Evolutionary conservation across 371 early-diverging fungal species (phyloP).

Genomic region (Mucor racemosus): DNA sequence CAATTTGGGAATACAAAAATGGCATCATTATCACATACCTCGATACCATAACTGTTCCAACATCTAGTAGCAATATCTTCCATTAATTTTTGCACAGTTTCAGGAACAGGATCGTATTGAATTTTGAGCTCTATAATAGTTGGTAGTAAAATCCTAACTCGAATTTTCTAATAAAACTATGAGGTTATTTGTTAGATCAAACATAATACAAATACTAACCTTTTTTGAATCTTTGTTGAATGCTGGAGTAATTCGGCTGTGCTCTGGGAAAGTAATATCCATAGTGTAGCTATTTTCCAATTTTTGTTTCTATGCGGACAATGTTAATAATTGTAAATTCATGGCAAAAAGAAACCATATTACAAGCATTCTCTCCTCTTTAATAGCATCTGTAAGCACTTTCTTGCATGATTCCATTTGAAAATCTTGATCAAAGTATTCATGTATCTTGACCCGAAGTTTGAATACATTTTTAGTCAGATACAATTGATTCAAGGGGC

Average conservation of each 20-base stretch:
- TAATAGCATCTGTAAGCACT: background rate
- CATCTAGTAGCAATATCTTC: conserved; percentile 23
- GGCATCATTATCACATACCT: conserved; percentile 20
- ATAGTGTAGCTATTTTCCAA: background rate
- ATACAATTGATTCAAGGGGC: conserved; percentile 6
- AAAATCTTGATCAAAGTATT: conserved; percentile 7
- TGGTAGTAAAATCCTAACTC: background rate
- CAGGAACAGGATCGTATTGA: conserved; percentile 14
- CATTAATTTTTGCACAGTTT: conserved; percentile 23
- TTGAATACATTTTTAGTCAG: background rate
- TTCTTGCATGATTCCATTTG: conserved; percentile 6
- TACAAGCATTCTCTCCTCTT: conserved; percentile 15
- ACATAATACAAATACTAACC: background rate
- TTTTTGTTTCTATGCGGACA: background rate
- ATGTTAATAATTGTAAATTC: no score
- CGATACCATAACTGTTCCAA: conserved; percentile 35
- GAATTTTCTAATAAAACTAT: conserved; percentile 5
- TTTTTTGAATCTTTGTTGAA: background rate
- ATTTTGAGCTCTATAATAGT: conserved; percentile 13
- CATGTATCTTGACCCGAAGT: conserved; percentile 5
- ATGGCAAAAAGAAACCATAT: background rate
- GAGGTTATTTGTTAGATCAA: background rate
- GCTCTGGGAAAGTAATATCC: background rate
- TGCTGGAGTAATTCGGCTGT: conserved; percentile 1
- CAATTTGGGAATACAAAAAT: background rate